Evolutionary conservation across 208 protist genomes (phyloP).

Genomic region (Sergeia podlipaevii): DNA sequence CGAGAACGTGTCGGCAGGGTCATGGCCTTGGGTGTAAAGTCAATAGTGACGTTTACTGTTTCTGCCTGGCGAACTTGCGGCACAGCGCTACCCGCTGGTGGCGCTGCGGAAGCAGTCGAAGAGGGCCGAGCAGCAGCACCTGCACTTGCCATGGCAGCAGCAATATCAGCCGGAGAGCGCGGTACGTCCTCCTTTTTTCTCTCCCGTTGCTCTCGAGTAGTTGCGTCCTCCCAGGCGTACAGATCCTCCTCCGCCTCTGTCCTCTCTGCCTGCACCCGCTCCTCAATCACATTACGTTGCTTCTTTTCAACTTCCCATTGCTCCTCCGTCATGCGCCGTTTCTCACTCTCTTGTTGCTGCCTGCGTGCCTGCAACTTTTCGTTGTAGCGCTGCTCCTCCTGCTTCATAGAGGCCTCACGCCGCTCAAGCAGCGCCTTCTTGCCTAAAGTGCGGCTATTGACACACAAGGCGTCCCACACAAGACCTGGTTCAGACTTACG

Average conservation of each 20-base stretch:
- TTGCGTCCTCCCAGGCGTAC: conserved; percentile 69
- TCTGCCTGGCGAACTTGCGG: conserved; percentile 57
- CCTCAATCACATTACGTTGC: conserved; percentile 77
- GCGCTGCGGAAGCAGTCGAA: neutral
- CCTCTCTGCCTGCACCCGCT: conserved; percentile 59
- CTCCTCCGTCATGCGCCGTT: conserved; percentile 79
- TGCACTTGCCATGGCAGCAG: neutral
- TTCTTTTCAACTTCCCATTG: conserved; percentile 90
- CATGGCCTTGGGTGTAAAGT: conserved; percentile 84
- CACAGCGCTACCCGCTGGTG: conserved; percentile 1
- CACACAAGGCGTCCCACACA: conserved; percentile 62
- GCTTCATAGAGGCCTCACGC: conserved; percentile 51
- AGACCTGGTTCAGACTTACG: conserved; percentile 39
- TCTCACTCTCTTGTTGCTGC: conserved; percentile 68
- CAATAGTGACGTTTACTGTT: conserved; percentile 73
- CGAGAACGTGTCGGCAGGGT: conserved; percentile 81
- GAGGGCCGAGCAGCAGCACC: neutral
- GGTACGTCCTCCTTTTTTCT: neutral
- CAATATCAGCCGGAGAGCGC: neutral
- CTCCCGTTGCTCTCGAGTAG: no score
- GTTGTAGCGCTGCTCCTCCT: conserved; percentile 74
- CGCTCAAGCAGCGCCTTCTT: conserved; percentile 59
- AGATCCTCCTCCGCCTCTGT: conserved; percentile 61
- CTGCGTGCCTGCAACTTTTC: conserved; percentile 54
- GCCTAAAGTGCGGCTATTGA: conserved; percentile 13